Percentiles rank a stretch among this genome's conserved stretches.
Conservation (phyloP, 164 flowering plant genomes). For the Piper longum region DNA sequence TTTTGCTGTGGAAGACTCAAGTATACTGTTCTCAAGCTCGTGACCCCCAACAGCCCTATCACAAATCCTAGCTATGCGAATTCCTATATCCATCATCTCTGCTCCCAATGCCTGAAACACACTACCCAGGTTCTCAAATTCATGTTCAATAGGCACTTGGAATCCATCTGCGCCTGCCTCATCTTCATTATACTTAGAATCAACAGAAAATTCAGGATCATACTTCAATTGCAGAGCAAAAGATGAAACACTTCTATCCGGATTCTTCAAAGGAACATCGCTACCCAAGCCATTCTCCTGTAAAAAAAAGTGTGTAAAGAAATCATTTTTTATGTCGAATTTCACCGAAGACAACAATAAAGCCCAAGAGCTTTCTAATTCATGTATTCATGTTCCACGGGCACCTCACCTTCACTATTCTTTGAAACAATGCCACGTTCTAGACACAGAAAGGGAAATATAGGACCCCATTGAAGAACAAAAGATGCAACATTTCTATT, state of each 20-base stretch:
- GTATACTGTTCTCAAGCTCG: conserved; percentile 60
- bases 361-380: too few relatives aligned
- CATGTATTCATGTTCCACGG: too few relatives aligned
- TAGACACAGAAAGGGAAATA: too few relatives aligned
- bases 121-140: conserved; percentile 35
- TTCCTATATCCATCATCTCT: conserved; percentile 75
- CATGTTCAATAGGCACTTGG: conserved; percentile 13
- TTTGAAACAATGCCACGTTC: too few relatives aligned
- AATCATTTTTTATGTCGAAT: too few relatives aligned
- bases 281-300: conserved; percentile 81
- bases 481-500: too few relatives aligned
- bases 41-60: conserved; percentile 56
- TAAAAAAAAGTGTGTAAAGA: background rate
- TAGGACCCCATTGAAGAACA: too few relatives aligned
- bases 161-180: background rate
- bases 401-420: too few relatives aligned
- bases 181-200: background rate
- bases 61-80: conserved; percentile 56
- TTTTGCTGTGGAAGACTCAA: conserved; percentile 65
- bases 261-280: conserved; percentile 75
- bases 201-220: conserved; percentile 10
- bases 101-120: conserved; percentile 48
- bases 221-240: conserved; percentile 75
- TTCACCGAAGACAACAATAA: too few relatives aligned
- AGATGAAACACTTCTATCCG: conserved; percentile 61